Conservation (phyloP, 345 rosid genomes). For the Hibiscus trionum region DNA sequence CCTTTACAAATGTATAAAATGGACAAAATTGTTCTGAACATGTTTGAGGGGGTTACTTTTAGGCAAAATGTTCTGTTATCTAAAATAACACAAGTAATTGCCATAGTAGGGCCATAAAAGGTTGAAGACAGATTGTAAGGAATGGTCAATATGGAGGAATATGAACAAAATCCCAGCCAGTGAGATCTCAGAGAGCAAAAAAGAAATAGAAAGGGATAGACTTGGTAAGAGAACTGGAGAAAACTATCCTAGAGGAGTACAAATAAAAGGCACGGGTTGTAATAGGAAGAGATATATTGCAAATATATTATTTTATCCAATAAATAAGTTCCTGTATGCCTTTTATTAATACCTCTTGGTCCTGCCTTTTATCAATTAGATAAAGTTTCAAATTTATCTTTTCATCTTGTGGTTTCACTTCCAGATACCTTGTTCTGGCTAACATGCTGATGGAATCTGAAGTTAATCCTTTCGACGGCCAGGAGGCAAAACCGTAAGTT, state of each 20-base stretch:
- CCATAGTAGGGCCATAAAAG: neutral
- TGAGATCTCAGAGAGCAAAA: neutral
- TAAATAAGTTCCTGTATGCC: neutral
- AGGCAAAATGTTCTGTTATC: neutral
- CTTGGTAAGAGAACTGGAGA: neutral
- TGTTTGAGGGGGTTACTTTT: neutral
- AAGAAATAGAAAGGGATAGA: neutral
- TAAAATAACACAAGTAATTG: neutral
- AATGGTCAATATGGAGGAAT: neutral
- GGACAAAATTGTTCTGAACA: neutral
- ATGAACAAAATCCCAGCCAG: neutral
- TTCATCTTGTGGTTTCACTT: neutral
- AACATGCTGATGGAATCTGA: constrained; percentile 99
- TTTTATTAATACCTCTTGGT: neutral
- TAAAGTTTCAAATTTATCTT: neutral
- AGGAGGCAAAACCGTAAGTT: constrained; percentile 98
- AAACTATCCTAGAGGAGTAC: neutral
- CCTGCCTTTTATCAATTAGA: neutral
- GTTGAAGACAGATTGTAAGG: neutral
- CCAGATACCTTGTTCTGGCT: constrained; percentile 92
- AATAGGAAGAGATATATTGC: neutral
- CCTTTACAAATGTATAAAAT: neutral
- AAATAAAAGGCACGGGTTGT: neutral
- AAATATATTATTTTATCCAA: neutral
- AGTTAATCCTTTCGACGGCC: constrained; percentile 98